Percentiles rank a stretch among this genome's conserved stretches.
These are phyloP conservation scores for Aspergillus aculeatinus DNA, from an alignment of 2,329 filamentous ascomycete genomes.

Conservation along the genomic window DNA sequence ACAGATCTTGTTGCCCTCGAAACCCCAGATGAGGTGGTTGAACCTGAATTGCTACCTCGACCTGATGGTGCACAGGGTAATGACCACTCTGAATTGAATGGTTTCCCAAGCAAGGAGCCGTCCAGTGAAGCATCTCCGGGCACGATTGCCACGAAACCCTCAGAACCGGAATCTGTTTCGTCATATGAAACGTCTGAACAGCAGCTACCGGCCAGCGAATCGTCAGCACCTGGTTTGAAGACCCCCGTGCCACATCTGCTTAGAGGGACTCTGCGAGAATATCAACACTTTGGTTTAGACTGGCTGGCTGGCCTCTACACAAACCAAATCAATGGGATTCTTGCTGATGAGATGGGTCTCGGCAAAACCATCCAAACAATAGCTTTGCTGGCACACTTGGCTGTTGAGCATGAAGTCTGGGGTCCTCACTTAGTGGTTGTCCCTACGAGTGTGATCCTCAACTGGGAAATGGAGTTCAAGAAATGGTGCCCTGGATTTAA, in stretches of 20 bases:
- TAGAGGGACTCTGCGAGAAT: constrained; percentile 86
- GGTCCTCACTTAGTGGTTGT: constrained; percentile 94
- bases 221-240: constrained; percentile 51
- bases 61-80: background rate
- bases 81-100: constrained; percentile 16
- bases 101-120: constrained; percentile 31
- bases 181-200: constrained; percentile 41
- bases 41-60: background rate
- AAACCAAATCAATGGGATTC: constrained; percentile 90
- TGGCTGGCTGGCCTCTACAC: constrained; percentile 93
- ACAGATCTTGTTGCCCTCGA: constrained; percentile 2
- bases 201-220: constrained; percentile 36
- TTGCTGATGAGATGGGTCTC: constrained; percentile 97
- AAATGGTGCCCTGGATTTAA: constrained; percentile 98
- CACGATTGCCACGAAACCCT: constrained; percentile 45
- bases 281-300: constrained; percentile 94
- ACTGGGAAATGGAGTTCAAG: constrained; percentile 99
- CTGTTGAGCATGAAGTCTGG: constrained; percentile 88
- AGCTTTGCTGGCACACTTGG: constrained; percentile 85
- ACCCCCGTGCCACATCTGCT: constrained; percentile 79
- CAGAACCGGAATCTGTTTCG: constrained; percentile 46
- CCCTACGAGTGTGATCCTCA: constrained; percentile 96
- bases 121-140: constrained; percentile 46
- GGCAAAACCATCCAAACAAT: constrained; percentile 99
- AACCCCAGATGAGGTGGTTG: constrained; percentile 1